These are phyloP conservation scores for Scheffersomyces lignicola DNA, from an alignment of 1,139 yeast genomes.

Conservation along the genomic window DNA sequence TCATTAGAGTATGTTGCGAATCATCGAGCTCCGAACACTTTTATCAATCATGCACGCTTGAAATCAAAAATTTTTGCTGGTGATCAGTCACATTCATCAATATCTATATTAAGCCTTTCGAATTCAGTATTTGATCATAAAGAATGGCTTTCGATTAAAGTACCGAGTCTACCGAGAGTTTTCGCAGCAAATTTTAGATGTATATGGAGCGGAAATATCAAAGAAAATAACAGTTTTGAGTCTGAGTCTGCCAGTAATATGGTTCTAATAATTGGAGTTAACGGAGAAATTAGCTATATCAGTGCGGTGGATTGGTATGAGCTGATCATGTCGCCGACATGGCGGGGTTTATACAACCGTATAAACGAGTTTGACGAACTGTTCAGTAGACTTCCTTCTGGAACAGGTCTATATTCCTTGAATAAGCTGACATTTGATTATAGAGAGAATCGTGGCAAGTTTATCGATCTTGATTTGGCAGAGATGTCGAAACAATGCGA, in stretches of 20 bases:
- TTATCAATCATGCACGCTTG: slow-evolving; percentile 38
- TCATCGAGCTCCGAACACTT: slow-evolving; percentile 39
- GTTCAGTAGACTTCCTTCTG: slow-evolving; percentile 16
- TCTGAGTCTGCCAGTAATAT: slow-evolving; percentile 13
- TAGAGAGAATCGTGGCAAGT: slow-evolving; percentile 23
- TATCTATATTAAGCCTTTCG: too few relatives aligned
- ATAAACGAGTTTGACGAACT: slow-evolving; percentile 1
- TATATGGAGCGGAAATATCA: too few relatives aligned
- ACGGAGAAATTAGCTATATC: slow-evolving; percentile 46
- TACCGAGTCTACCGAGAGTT: slow-evolving; percentile 47
- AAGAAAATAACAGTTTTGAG: too few relatives aligned
- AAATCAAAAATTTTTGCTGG: slow-evolving; percentile 32
- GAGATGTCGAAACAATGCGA: slow-evolving; percentile 20
- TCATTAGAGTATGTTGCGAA: slow-evolving; percentile 19
- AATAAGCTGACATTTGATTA: slow-evolving; percentile 40
- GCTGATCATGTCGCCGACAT: too few relatives aligned
- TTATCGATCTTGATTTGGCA: slow-evolving; percentile 40
- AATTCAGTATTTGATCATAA: too few relatives aligned
- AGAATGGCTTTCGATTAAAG: slow-evolving; percentile 14
- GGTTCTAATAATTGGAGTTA: slow-evolving; percentile 45
- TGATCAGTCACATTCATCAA: slow-evolving; percentile 44
- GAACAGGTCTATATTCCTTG: slow-evolving; percentile 39
- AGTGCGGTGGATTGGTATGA: slow-evolving; percentile 17
- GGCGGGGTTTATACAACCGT: too few relatives aligned
- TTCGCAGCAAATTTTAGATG: slow-evolving; percentile 23